A percentile compares a stretch with the other conserved stretches of the same genome.
Conservation (phyloP, 257 asterid genomes). For the Nicotiana otophora region DNA sequence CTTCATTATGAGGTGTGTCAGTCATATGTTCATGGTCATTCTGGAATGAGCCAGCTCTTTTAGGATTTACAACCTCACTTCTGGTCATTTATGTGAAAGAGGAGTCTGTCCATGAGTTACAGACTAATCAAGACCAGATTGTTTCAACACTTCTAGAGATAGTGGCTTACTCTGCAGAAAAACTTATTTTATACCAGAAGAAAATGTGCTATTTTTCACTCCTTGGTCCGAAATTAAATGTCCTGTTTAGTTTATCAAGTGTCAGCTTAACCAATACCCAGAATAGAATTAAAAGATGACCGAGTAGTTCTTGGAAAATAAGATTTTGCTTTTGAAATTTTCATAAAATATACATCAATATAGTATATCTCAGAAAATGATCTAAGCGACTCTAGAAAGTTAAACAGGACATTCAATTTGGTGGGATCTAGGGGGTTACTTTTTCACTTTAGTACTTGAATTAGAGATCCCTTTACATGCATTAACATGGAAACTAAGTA, state of each 20-base stretch:
- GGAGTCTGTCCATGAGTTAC: background rate
- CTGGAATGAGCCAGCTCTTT: background rate
- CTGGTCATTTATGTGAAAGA: background rate
- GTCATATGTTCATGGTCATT: background rate
- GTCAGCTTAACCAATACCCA: background rate
- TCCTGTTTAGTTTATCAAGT: background rate
- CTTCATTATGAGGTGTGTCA: constrained; percentile 39
- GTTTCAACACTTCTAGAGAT: background rate
- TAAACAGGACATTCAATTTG: background rate
- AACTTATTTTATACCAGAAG: background rate
- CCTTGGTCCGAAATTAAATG: background rate
- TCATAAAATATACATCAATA: background rate
- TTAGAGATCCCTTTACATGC: background rate
- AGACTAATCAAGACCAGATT: background rate
- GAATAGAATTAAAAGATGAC: background rate
- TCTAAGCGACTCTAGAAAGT: background rate
- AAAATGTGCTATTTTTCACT: background rate
- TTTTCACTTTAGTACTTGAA: background rate
- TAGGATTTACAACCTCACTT: background rate
- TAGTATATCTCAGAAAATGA: background rate
- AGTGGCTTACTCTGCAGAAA: background rate
- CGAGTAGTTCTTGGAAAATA: background rate
- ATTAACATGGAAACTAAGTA: background rate
- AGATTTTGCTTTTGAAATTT: background rate
- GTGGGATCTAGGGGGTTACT: background rate